Conservation (phyloP, 768 basidiomycete species). For the Ephemerocybe angulata region DNA sequence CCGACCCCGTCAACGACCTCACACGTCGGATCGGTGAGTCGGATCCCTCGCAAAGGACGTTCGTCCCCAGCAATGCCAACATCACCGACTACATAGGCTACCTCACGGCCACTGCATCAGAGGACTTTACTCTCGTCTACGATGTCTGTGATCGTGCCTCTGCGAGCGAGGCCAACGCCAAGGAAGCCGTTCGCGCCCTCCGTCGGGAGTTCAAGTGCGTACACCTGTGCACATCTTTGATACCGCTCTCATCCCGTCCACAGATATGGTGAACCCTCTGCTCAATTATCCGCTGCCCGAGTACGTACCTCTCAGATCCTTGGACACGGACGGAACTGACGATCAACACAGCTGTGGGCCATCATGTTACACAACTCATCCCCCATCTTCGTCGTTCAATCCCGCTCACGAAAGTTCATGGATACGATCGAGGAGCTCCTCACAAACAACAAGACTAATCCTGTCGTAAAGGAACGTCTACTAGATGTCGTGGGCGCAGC, state of each 20-base stretch:
- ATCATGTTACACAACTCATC: conserved; percentile 84
- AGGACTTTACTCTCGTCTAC: conserved; percentile 78
- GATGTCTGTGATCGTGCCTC: conserved; percentile 86
- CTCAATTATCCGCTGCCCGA: conserved; percentile 73
- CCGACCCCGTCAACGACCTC: conserved; percentile 46
- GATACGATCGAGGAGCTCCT: conserved; percentile 77
- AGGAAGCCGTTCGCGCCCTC: conserved; percentile 80
- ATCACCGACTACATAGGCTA: conserved; percentile 44
- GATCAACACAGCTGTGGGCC: conserved; percentile 66
- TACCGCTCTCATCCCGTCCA: conserved; percentile 8
- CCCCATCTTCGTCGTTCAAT: conserved; percentile 66
- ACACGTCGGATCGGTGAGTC: conserved; percentile 68
- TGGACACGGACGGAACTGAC: conserved; percentile 7
- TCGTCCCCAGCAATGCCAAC: not conserved
- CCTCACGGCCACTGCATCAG: conserved; percentile 72
- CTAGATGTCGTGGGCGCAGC: conserved; percentile 81
- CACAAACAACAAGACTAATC: conserved; percentile 57
- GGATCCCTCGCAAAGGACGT: not conserved
- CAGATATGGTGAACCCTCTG: conserved; percentile 72
- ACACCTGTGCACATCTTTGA: not conserved
- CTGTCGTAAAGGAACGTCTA: conserved; percentile 77
- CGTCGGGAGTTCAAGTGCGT: conserved; percentile 80
- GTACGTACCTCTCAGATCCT: conserved; percentile 35
- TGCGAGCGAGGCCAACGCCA: conserved; percentile 64
- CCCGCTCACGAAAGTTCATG: conserved; percentile 71